Percentiles rank a stretch among this genome's conserved stretches.
Conservation (phyloP, 768 basidiomycete species). For the Calocybe indica region DNA sequence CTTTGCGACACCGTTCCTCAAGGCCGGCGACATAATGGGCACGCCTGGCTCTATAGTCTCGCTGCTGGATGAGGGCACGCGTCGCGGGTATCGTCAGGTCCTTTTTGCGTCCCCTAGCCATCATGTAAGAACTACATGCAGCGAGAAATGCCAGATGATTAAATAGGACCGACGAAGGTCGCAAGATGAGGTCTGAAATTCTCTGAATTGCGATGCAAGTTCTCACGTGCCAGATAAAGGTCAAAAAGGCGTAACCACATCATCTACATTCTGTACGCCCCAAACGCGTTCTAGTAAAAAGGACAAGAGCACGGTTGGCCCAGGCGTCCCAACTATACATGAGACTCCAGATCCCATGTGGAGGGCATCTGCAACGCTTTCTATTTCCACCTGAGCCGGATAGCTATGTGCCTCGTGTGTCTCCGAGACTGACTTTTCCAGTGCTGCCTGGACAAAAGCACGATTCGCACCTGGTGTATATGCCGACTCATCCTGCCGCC, state of each 20-base stretch:
- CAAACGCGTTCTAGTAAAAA: conserved; percentile 53
- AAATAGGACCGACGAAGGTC: conserved; percentile 8
- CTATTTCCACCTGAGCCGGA: conserved; percentile 50
- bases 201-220: conserved; percentile 19
- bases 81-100: conserved; percentile 55
- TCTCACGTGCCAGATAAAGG: not conserved
- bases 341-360: conserved; percentile 27
- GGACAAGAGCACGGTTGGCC: conserved; percentile 40
- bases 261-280: conserved; percentile 25
- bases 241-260: not conserved
- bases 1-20: conserved; percentile 45
- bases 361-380: conserved; percentile 16
- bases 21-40: conserved; percentile 50
- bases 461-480: conserved; percentile 65
- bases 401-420: conserved; percentile 44
- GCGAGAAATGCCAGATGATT: not conserved
- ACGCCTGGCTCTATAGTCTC: conserved; percentile 60
- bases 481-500: conserved; percentile 58
- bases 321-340: conserved; percentile 61
- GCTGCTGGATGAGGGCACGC: conserved; percentile 54
- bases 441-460: conserved; percentile 49
- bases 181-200: conserved; percentile 16
- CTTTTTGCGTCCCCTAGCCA: conserved; percentile 65
- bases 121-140: conserved; percentile 17
- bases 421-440: conserved; percentile 32